Base-by-base conservation (phyloP, 2,329 filamentous ascomycete species). In the Arthrinium phaeospermum region DNA sequence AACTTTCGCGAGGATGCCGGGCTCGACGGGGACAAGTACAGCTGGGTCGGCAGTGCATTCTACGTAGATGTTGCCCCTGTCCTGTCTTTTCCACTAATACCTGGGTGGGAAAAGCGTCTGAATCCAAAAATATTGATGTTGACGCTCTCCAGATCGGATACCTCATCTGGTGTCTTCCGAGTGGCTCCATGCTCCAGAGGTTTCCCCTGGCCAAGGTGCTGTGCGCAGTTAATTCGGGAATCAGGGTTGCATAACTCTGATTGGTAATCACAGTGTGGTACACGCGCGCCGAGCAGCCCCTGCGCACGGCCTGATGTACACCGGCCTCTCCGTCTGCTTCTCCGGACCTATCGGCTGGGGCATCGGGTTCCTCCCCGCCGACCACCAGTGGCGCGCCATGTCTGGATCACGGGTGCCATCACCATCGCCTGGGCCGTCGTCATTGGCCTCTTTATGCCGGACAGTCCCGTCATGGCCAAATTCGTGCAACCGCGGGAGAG, bases 391-490 rank as follows among this genome's bases (percentile, higher is more conserved):
- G 71, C 49, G 71, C 22, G 53, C 44, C 68, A 70, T 72, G 71
- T 78, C 78, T 77, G 74, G 74, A 77, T 79, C 45, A 77, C 75
- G 68, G 79, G 79, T 0, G 74, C 72, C 0, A 76, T 80, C 16
- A 79, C 78, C 0, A 73, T 77, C 83, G 70, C 69, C 6, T 74
- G 69, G 68, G 68, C 72, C 22, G 69, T 68, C 22, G 37, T 72
- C 12, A 86, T 91, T 75, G 83, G 87, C 27, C 79, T 88, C 4
- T 81, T 88, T 24, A 83, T 90, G 3, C 88, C 88, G 0, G 88
- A 89, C 71, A 84, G 83, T 0, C 88, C 87, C 0, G 84, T 88
- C 53, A 84, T 83, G 4, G 86, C 87, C 3, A 86, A 84, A 27
- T 86, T 87, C 8, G 79, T 90, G 22, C 84, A 78, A 2, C 77